Percentiles rank a stretch among this genome's conserved stretches.
Conservation (phyloP, 208 protist species). For the Acanthamoeba healyi region DNA sequence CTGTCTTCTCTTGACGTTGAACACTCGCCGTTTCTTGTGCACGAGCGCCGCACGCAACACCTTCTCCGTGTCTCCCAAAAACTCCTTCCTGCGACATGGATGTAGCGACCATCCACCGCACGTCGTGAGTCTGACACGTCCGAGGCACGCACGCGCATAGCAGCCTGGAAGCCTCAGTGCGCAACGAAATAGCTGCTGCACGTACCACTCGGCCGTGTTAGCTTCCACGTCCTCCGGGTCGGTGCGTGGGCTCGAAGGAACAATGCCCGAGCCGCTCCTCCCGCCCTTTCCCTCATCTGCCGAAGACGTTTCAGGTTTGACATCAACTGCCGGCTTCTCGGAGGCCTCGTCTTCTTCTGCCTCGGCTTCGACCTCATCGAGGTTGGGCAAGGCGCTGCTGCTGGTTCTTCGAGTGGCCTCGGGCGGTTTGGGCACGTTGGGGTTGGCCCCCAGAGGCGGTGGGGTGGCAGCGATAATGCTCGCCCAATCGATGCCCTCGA, state of each 20-base stretch:
- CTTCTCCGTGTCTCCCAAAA: conserved; percentile 38
- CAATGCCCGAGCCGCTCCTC: neutral
- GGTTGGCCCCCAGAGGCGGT: conserved; percentile 74
- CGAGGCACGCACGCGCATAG: too few relatives aligned
- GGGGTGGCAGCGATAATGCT: conserved; percentile 68
- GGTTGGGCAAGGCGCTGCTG: neutral
- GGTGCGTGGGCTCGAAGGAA: neutral
- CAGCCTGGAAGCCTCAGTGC: neutral
- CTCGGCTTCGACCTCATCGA: conserved; percentile 7
- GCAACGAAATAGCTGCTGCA: neutral
- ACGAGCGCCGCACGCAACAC: conserved; percentile 76
- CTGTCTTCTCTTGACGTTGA: conserved; percentile 81
- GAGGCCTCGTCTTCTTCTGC: neutral
- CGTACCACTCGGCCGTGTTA: neutral
- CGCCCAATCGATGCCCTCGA: conserved; percentile 88
- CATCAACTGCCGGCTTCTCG: neutral
- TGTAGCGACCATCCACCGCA: neutral
- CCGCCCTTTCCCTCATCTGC: neutral
- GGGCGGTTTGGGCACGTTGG: conserved; percentile 38
- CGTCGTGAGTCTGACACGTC: too few relatives aligned
- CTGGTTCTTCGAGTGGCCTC: neutral
- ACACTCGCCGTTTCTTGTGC: conserved; percentile 77
- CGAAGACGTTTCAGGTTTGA: neutral
- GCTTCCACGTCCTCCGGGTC: conserved; percentile 1
- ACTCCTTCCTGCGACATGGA: neutral